A percentile compares a stretch with the other conserved stretches of the same genome.
phyloP scores from a whole-genome alignment of 371 early-diverging fungal species.

The Mortierella sp. region DNA sequence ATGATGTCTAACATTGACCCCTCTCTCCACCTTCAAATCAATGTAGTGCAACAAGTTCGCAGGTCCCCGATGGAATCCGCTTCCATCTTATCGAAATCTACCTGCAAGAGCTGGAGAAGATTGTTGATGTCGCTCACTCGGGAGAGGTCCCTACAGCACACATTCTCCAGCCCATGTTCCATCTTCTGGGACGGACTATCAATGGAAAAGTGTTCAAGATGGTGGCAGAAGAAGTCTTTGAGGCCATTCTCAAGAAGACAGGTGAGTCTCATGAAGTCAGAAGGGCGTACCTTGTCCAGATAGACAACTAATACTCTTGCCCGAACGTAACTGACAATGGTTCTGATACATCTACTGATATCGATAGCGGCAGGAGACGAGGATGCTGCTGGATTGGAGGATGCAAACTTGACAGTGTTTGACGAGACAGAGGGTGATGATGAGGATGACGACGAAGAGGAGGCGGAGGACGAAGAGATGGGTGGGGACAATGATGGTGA shows the following conservation, averaged over 20 bases:
- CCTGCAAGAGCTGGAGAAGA: constrained; percentile 81
- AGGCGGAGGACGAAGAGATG: constrained; percentile 52
- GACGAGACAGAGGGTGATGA: constrained; percentile 33
- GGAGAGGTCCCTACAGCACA: constrained; percentile 67
- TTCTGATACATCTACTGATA: neutral
- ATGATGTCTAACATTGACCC: neutral
- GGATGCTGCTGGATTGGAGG: constrained; percentile 45
- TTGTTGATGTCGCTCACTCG: constrained; percentile 59
- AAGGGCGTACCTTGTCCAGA: constrained; percentile 20
- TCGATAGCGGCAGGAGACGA: constrained; percentile 43
- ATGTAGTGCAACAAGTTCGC: constrained; percentile 66
- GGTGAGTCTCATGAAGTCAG: constrained; percentile 5
- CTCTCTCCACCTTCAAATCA: neutral
- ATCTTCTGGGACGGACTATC: constrained; percentile 61
- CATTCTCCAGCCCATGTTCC: constrained; percentile 74
- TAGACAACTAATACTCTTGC: no score
- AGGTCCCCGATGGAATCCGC: constrained; percentile 80
- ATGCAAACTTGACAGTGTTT: constrained; percentile 30
- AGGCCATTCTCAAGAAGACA: constrained; percentile 47
- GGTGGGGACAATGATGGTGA: constrained; percentile 37
- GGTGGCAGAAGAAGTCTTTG: constrained; percentile 58
- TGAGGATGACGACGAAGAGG: constrained; percentile 19
- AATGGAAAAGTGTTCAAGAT: constrained; percentile 66
- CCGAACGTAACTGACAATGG: neutral
- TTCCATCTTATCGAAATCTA: constrained; percentile 86